These are phyloP conservation scores for Leucocoprinus sp. DNA, from an alignment of 768 basidiomycete species.

Conservation along the genomic window DNA sequence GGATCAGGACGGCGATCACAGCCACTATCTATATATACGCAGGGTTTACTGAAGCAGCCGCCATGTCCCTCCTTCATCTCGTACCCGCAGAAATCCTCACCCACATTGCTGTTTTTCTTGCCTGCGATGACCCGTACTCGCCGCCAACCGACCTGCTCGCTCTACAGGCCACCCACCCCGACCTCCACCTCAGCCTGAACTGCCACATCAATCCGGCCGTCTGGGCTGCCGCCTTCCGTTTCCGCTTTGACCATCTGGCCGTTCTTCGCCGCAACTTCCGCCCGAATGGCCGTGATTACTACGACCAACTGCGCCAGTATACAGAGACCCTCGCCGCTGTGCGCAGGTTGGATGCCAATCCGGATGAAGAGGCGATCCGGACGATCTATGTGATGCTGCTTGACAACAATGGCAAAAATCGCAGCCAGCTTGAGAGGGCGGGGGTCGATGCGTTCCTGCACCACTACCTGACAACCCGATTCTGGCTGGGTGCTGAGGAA, in stretches of 20 bases:
- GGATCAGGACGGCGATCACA: slow-evolving; percentile 10
- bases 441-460: slow-evolving; percentile 40
- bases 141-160: slow-evolving; percentile 41
- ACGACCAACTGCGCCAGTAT: slow-evolving; percentile 28
- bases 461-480: slow-evolving; percentile 32
- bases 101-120: slow-evolving; percentile 42
- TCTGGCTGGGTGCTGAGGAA: slow-evolving; percentile 30
- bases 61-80: slow-evolving; percentile 15
- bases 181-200: slow-evolving; percentile 29
- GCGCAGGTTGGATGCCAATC: slow-evolving; percentile 16
- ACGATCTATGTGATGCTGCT: slow-evolving; percentile 43
- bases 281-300: slow-evolving; percentile 22
- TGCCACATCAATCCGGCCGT: slow-evolving; percentile 27
- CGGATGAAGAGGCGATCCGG: slow-evolving; percentile 15
- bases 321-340: slow-evolving; percentile 31
- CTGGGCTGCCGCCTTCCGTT: slow-evolving; percentile 44
- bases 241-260: slow-evolving; percentile 49
- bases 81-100: slow-evolving; percentile 42
- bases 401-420: slow-evolving; percentile 65
- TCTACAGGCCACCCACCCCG: slow-evolving; percentile 36
- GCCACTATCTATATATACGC: neutral
- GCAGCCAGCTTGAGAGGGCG: slow-evolving; percentile 44
- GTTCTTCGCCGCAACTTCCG: slow-evolving; percentile 42
- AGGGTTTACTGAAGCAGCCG: too few relatives aligned
- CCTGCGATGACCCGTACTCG: slow-evolving; percentile 30